Percentiles rank a stretch among this genome's conserved stretches.
Evolutionary conservation across 1,139 yeast genomes (phyloP).

Genomic region (Nakaseomyces glabratus): DNA sequence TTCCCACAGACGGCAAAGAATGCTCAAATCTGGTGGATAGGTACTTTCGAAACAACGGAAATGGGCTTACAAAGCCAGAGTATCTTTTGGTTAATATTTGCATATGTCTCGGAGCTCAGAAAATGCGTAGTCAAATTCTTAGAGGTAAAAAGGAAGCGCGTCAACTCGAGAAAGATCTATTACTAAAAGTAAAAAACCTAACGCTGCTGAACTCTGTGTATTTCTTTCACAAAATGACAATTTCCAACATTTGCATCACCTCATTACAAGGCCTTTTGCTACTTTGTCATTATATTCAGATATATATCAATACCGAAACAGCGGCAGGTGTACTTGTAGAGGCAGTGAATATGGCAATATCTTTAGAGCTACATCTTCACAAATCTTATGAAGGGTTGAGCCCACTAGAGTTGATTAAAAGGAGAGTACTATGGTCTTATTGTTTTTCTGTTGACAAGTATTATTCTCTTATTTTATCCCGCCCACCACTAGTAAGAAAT

Average conservation of each 20-base stretch:
- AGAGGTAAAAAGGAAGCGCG: conserved; percentile 17
- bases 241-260: conserved; percentile 18
- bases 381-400: conserved; percentile 14
- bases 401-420: conserved; percentile 14
- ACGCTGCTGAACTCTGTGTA: conserved; percentile 20
- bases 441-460: conserved; percentile 21
- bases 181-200: conserved; percentile 8
- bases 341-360: conserved; percentile 24
- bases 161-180: conserved; percentile 16
- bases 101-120: conserved; percentile 19
- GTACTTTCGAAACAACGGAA: conserved; percentile 14
- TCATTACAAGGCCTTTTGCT: conserved; percentile 23
- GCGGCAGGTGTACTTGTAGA: conserved; percentile 20
- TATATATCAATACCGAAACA: conserved; percentile 17
- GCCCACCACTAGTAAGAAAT: conserved; percentile 19
- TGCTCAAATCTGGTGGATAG: conserved; percentile 13
- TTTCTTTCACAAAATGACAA: conserved; percentile 22
- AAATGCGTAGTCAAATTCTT: conserved; percentile 12
- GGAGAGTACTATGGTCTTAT: conserved; percentile 23
- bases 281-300: conserved; percentile 18
- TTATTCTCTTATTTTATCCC: conserved; percentile 18
- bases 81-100: conserved; percentile 20
- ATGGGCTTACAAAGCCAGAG: conserved; percentile 21
- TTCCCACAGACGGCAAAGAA: conserved; percentile 6
- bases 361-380: conserved; percentile 17